A percentile compares a stretch with the other conserved stretches of the same genome.
Conservation (phyloP, 2,329 filamentous ascomycete genomes). For the Colletotrichum acutatum region DNA sequence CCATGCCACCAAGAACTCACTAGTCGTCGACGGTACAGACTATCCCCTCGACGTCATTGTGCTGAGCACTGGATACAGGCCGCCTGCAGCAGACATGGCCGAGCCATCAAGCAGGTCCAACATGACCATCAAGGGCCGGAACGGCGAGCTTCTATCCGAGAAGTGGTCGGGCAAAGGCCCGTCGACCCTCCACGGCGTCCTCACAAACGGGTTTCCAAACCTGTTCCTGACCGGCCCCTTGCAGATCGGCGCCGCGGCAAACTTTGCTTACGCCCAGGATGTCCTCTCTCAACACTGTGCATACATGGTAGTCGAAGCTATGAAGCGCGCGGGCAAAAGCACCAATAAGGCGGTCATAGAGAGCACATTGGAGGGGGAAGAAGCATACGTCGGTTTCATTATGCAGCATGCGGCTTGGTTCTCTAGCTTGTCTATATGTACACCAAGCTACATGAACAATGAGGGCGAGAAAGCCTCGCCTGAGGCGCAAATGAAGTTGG, state of each 20-base stretch:
- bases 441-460: constrained; percentile 63
- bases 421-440: constrained; percentile 57
- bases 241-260: constrained; percentile 54
- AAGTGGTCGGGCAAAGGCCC: constrained; percentile 55
- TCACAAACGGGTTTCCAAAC: constrained; percentile 63
- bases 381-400: constrained; percentile 56
- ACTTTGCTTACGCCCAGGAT: constrained; percentile 51
- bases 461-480: constrained; percentile 50
- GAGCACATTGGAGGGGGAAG: constrained; percentile 55
- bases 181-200: constrained; percentile 63
- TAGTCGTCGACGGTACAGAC: constrained; percentile 59
- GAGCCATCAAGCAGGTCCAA: constrained; percentile 38
- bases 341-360: constrained; percentile 49
- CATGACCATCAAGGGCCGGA: constrained; percentile 52
- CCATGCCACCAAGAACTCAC: constrained; percentile 54
- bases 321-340: constrained; percentile 36
- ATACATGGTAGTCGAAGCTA: constrained; percentile 46
- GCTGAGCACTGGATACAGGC: constrained; percentile 50
- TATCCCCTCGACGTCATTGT: constrained; percentile 57
- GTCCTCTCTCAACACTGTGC: constrained; percentile 53
- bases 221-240: constrained; percentile 57
- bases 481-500: constrained; percentile 46
- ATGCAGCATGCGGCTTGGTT: constrained; percentile 52
- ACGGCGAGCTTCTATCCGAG: constrained; percentile 54
- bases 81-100: constrained; percentile 45